Evolutionary conservation across 2,329 filamentous ascomycete genomes (phyloP).

Genomic region (Aspergillus transmontanensis): DNA sequence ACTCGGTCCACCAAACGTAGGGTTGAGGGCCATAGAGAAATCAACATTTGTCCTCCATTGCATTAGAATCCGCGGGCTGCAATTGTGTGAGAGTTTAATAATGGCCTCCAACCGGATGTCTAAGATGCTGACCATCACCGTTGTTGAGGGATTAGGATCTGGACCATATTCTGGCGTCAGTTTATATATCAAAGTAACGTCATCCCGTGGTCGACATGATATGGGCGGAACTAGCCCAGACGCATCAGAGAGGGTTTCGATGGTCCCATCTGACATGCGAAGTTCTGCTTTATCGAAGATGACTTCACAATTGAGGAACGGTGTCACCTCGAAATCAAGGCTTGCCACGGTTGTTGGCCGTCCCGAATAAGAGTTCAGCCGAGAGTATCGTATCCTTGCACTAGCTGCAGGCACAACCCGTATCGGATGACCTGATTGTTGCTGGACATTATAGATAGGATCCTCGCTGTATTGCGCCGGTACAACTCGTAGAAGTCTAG

Average conservation of each 20-base stretch:
- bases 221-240: constrained; percentile 41
- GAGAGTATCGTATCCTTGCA: constrained; percentile 58
- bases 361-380: constrained; percentile 46
- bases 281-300: constrained; percentile 53
- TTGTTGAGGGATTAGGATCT: constrained; percentile 40
- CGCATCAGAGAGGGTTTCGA: constrained; percentile 45
- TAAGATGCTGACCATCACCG: constrained; percentile 43
- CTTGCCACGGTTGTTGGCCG: constrained; percentile 54
- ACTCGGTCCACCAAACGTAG: constrained; percentile 49
- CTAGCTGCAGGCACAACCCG: constrained; percentile 59
- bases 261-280: constrained; percentile 49
- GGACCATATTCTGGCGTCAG: constrained; percentile 45
- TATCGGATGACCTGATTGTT: constrained; percentile 55
- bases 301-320: constrained; percentile 54
- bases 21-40: constrained; percentile 51
- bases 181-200: constrained; percentile 60
- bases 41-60: constrained; percentile 53
- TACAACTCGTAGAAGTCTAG: constrained; percentile 58
- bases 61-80: constrained; percentile 50
- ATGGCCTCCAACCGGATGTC: constrained; percentile 51
- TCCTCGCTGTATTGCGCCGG: constrained; percentile 54
- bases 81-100: constrained; percentile 44
- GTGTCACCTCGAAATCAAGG: constrained; percentile 59
- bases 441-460: constrained; percentile 56
- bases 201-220: constrained; percentile 55